phyloP scores from a whole-genome alignment of 176 grass and related monocot genomes.

The Oryza australiensis region DNA sequence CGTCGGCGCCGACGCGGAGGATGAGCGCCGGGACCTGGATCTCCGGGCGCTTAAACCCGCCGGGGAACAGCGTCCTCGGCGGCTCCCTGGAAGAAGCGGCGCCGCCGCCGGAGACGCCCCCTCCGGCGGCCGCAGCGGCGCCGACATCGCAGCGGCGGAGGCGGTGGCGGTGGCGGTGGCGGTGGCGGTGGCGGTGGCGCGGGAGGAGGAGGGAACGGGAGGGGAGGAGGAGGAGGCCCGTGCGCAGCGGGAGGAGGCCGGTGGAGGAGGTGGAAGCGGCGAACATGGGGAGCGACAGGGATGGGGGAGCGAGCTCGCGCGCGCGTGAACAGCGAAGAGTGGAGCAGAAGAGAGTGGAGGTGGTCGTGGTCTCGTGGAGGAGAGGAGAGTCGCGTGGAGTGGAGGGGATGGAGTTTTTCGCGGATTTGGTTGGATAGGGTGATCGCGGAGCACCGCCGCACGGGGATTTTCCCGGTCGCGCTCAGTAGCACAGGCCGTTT shows the following conservation, averaged over 20 bases:
- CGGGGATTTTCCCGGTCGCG: neutral
- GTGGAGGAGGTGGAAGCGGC: slow-evolving; percentile 32
- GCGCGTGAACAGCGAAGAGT: slow-evolving; percentile 20
- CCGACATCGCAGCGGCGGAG: neutral
- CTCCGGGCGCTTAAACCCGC: slow-evolving; percentile 95
- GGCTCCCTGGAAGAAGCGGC: slow-evolving; percentile 39
- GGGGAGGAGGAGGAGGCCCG: slow-evolving; percentile 19
- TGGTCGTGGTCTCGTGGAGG: too few relatives aligned
- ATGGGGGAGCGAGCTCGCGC: slow-evolving; percentile 4
- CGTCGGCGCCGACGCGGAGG: slow-evolving; percentile 55
- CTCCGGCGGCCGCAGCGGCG: neutral
- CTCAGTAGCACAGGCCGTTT: neutral
- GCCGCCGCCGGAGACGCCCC: slow-evolving; percentile 12
- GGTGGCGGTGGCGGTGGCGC: slow-evolving; percentile 19
- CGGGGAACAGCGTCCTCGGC: slow-evolving; percentile 73
- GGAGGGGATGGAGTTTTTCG: slow-evolving; percentile 16
- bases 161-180: slow-evolving; percentile 22
- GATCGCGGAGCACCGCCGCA: slow-evolving; percentile 10
- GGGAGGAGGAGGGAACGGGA: slow-evolving; percentile 26
- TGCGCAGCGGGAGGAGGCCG: slow-evolving; percentile 23
- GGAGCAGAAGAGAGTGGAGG: slow-evolving; percentile 14
- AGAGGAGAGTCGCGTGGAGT: slow-evolving; percentile 23
- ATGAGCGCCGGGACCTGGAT: slow-evolving; percentile 73
- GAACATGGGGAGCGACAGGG: slow-evolving; percentile 40
- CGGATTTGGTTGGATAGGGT: slow-evolving; percentile 57